Conservation (phyloP, 2,329 filamentous ascomycete genomes). For the Colletotrichum sp. region DNA sequence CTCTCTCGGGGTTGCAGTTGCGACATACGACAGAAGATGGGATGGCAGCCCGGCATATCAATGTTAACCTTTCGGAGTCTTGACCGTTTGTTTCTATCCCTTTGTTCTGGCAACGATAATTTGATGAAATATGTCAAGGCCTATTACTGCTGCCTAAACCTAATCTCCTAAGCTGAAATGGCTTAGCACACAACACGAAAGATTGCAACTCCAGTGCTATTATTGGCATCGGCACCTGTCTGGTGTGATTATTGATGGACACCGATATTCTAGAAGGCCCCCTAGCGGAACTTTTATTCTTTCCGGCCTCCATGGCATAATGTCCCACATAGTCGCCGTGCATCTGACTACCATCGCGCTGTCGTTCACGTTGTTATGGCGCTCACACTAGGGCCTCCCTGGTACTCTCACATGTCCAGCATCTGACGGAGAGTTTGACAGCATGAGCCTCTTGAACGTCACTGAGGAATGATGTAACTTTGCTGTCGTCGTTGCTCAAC, state of each 20-base stretch:
- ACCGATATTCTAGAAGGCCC: neutral
- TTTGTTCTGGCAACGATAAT: neutral
- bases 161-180: neutral
- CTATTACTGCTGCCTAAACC: neutral
- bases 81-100: neutral
- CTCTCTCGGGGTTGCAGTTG: neutral
- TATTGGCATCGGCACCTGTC: neutral
- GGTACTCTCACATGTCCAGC: neutral
- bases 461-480: neutral
- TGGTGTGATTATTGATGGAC: neutral
- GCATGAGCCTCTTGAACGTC: neutral
- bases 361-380: neutral
- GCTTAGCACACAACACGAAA: neutral
- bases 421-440: neutral
- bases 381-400: neutral
- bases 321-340: neutral
- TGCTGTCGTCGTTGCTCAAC: rapidly evolving
- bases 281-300: neutral
- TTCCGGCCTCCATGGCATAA: neutral
- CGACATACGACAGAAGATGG: neutral
- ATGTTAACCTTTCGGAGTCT: neutral
- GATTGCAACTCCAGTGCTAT: neutral
- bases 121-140: neutral
- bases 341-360: neutral
- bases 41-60: neutral